Evolutionary conservation across 2,329 filamentous ascomycete genomes (phyloP), one percentile per base, ranked within the genome.

Genomic region (Arthrobotrys sphaeroides): DNA sequence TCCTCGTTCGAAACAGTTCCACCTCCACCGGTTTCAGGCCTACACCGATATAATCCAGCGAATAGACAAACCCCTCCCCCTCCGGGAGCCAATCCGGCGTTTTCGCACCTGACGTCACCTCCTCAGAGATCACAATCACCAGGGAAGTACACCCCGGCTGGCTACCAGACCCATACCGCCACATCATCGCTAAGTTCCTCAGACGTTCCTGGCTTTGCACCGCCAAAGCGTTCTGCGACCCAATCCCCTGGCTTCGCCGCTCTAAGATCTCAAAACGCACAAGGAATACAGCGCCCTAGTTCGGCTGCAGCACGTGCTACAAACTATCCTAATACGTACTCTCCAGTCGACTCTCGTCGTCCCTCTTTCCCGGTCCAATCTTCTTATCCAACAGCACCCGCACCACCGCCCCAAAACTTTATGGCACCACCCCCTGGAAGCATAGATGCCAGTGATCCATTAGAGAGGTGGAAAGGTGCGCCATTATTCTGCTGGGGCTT

Each of bases 401-500:
- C 74, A 10, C 82, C 84, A 43, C 85, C 85, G 12, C 83, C 84
- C 24, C 84, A 86, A 22, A 82, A 88, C 13, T 89, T 87, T 74
- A 86, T 89, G 60, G 59, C 73, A 2, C 79, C 84, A 3, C 88
- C 88, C 2, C 83, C 83, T 53, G 88, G 85, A 78, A 87, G 87
- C 51, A 84, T 85, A 38, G 84, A 78, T 1, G 75, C 69, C 3
- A 83, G 88, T 16, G 95, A 99, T 83, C 89, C 90, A 1, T 84
- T 99, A 5, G 87, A 96, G 81, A 87, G 95, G 78, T 99, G 95
- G 95, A 93, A 91, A 83, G 96, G 96, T 2, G 87, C 88, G 10
- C 95, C 96, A 0, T 87, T 97, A 10, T 90, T 98, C 80, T 88
- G 88, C 0, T 99, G 96, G 90, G 93, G 93, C 1, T 89, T 96